phyloP scores from a whole-genome alignment of 257 asterid genomes.

The Solanum pinnatisectum region DNA sequence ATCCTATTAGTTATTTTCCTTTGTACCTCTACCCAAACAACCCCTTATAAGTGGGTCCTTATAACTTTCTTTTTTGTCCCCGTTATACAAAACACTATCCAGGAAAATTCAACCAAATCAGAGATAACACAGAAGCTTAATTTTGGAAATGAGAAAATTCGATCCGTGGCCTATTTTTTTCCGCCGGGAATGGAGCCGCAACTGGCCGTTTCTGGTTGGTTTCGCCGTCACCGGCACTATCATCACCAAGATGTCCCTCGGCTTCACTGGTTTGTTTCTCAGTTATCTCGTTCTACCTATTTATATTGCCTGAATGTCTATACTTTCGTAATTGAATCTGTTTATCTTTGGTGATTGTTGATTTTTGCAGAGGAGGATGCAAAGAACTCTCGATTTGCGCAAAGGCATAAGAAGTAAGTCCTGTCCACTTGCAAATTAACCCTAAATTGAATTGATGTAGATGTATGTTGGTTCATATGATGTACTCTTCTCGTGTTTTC shows the following conservation, averaged over 20 bases:
- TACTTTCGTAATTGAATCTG: neutral
- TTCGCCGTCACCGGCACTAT: constrained; percentile 28
- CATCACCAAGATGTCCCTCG: constrained; percentile 22
- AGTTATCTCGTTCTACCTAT: neutral
- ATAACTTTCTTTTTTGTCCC: neutral
- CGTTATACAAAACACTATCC: neutral
- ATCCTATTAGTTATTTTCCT: too few relatives aligned
- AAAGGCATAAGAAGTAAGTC: constrained; percentile 21
- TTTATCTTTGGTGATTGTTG: neutral
- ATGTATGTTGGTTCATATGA: neutral
- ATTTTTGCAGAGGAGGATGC: constrained; percentile 20
- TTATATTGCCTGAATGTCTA: neutral
- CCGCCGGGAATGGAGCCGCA: constrained; percentile 23
- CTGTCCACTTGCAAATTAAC: neutral
- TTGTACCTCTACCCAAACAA: too few relatives aligned
- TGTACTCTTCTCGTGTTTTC: neutral
- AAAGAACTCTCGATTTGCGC: constrained; percentile 18
- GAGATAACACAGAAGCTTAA: neutral
- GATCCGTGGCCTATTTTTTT: constrained; percentile 28
- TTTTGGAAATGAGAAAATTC: constrained; percentile 17
- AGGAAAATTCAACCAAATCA: neutral
- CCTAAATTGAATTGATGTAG: neutral
- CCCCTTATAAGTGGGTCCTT: too few relatives aligned
- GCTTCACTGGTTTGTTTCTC: constrained; percentile 10
- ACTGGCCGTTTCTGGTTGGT: constrained; percentile 28